A percentile compares a stretch with the other conserved stretches of the same genome.
These are phyloP conservation scores for Nakaseomyces kungkrabaensis DNA, from an alignment of 1,139 yeast genomes.

Conservation along the genomic window DNA sequence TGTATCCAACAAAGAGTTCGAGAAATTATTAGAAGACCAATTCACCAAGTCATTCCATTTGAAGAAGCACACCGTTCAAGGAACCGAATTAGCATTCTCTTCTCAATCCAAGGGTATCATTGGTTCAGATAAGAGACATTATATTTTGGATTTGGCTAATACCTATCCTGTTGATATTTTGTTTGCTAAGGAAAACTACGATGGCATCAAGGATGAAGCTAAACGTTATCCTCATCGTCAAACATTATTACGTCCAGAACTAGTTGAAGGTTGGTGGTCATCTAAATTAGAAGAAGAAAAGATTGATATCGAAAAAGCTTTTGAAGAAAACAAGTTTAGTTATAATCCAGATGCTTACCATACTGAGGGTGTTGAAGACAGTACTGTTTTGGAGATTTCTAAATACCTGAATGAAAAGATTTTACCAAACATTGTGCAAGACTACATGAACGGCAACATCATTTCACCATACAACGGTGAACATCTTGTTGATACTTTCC, in stretches of 20 bases:
- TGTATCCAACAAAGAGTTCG: slow-evolving; percentile 41
- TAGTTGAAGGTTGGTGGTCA: slow-evolving; percentile 86
- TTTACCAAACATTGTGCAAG: slow-evolving; percentile 52
- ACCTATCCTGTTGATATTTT: slow-evolving; percentile 76
- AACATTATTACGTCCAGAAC: slow-evolving; percentile 73
- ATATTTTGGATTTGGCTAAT: slow-evolving; percentile 75
- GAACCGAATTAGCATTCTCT: slow-evolving; percentile 52
- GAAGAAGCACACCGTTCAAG: slow-evolving; percentile 54
- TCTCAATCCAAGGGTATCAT: slow-evolving; percentile 74
- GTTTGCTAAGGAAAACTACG: slow-evolving; percentile 51
- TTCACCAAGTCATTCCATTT: slow-evolving; percentile 72
- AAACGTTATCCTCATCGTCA: slow-evolving; percentile 75
- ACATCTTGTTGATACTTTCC: slow-evolving; percentile 61
- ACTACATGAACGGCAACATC: slow-evolving; percentile 37
- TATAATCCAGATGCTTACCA: slow-evolving; percentile 77
- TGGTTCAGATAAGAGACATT: slow-evolving; percentile 80
- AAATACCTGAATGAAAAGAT: slow-evolving; percentile 48
- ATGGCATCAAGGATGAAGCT: slow-evolving; percentile 31
- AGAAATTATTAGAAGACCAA: slow-evolving; percentile 45
- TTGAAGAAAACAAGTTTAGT: slow-evolving; percentile 47
- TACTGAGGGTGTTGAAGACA: slow-evolving; percentile 44
- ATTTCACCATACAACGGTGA: slow-evolving; percentile 73
- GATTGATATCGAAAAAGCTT: slow-evolving; percentile 35
- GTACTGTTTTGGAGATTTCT: slow-evolving; percentile 58
- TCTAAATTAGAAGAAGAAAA: slow-evolving; percentile 47